These are phyloP conservation scores for Sarocladium brachiariae DNA, from an alignment of 2,329 filamentous ascomycete genomes.

Conservation along the genomic window DNA sequence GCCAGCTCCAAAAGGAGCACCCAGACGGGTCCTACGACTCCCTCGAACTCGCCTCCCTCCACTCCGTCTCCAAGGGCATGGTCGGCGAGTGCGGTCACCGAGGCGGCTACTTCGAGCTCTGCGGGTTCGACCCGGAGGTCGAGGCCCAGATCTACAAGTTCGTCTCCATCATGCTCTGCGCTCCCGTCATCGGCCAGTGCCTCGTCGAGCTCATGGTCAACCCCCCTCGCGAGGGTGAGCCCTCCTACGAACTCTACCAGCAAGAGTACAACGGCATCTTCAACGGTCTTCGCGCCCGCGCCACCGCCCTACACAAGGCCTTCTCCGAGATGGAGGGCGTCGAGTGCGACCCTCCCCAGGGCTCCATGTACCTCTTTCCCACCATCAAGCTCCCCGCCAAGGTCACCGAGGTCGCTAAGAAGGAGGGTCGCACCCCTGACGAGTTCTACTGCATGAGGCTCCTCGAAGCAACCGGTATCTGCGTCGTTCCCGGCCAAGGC, in stretches of 20 bases:
- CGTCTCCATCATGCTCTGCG: constrained; percentile 92
- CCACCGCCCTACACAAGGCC: constrained; percentile 78
- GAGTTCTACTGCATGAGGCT: constrained; percentile 92
- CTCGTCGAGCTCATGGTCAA: constrained; percentile 98
- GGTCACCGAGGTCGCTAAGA: constrained; percentile 67
- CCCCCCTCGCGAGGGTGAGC: constrained; percentile 76
- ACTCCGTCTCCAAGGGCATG: constrained; percentile 97
- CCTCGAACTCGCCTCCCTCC: constrained; percentile 84
- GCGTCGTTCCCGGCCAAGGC: constrained; percentile 83
- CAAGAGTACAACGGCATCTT: constrained; percentile 81
- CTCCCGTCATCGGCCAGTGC: constrained; percentile 92
- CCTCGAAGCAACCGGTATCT: constrained; percentile 90
- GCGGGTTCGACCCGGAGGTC: constrained; percentile 79
- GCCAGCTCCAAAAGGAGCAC: constrained; percentile 68
- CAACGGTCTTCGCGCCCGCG: constrained; percentile 69
- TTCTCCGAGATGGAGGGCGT: constrained; percentile 96
- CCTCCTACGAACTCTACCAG: constrained; percentile 76
- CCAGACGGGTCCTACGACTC: constrained; percentile 67
- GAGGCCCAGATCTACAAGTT: constrained; percentile 97
- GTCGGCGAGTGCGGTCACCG: constrained; percentile 97
- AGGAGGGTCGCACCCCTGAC: constrained; percentile 70
- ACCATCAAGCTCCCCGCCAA: constrained; percentile 75
- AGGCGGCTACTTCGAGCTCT: constrained; percentile 94
- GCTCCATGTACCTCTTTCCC: constrained; percentile 98
- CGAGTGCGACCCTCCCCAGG: constrained; percentile 81